Evolutionary conservation across 306 rosid genomes (phyloP).

Genomic region (Prunus salicina): DNA sequence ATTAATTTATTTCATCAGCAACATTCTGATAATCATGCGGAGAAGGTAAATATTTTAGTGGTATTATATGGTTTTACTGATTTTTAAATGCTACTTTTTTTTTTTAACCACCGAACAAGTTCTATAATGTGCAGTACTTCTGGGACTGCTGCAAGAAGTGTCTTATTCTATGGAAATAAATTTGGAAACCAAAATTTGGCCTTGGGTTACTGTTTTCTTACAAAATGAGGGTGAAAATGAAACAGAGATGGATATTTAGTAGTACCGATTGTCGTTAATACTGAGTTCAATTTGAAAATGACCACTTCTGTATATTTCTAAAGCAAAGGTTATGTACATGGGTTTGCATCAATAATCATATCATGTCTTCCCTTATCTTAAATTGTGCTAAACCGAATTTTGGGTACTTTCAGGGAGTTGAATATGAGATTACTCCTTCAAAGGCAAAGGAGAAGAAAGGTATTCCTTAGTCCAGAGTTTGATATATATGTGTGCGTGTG

Average conservation of each 20-base stretch:
- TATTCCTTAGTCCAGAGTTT: constrained; percentile 18
- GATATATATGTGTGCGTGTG: too few relatives aligned
- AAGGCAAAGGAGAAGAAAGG: constrained; percentile 57
- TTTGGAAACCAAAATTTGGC: neutral
- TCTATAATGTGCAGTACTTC: neutral
- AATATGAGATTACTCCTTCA: constrained; percentile 38
- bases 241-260: neutral
- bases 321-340: neutral
- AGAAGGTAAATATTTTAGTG: constrained; percentile 37
- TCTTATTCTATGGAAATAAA: neutral
- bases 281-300: neutral
- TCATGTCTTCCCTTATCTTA: constrained; percentile 1
- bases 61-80: neutral
- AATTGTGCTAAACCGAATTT: constrained; percentile 9
- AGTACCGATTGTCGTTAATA: neutral
- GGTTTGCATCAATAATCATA: constrained; percentile 6
- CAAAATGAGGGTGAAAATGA: neutral
- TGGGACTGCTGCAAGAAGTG: neutral
- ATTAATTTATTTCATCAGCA: constrained; percentile 70
- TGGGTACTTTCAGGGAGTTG: constrained; percentile 53
- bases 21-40: constrained; percentile 38
- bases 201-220: neutral
- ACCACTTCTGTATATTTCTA: too few relatives aligned
- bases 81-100: neutral
- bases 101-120: neutral